These are phyloP conservation scores for Botrytis pseudocinerea DNA, from an alignment of 2,329 filamentous ascomycete genomes.

Conservation along the genomic window DNA sequence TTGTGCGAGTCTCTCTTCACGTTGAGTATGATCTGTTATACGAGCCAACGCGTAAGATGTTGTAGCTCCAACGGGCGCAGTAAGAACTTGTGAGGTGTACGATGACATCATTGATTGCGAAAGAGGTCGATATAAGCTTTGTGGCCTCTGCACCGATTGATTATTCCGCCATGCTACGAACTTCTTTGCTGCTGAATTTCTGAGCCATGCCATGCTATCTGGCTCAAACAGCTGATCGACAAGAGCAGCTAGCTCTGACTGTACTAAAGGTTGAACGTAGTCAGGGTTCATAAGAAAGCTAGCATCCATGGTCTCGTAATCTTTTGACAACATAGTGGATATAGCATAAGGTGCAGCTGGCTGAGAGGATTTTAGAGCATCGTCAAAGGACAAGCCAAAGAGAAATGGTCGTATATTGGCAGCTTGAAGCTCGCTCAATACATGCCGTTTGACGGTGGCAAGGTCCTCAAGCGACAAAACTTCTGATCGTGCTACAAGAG, in stretches of 20 bases:
- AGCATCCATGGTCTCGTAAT: constrained; percentile 85
- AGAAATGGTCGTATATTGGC: constrained; percentile 65
- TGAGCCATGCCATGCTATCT: constrained; percentile 76
- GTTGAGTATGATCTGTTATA: constrained; percentile 58
- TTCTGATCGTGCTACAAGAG: constrained; percentile 78
- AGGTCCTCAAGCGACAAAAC: constrained; percentile 60
- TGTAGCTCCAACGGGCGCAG: constrained; percentile 39
- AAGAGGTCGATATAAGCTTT: constrained; percentile 44
- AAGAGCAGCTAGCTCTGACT: constrained; percentile 71
- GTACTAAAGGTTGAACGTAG: constrained; percentile 77
- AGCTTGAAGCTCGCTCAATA: constrained; percentile 56
- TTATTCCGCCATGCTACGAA: constrained; percentile 67
- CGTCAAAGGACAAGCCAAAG: constrained; percentile 48
- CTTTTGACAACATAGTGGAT: constrained; percentile 70
- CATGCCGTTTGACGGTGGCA: constrained; percentile 57
- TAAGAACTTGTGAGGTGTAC: constrained; percentile 33
- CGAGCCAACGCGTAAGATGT: constrained; percentile 61
- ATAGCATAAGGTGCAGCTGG: constrained; percentile 65
- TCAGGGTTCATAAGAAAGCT: constrained; percentile 90
- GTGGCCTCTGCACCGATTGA: constrained; percentile 37
- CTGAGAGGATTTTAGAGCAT: constrained; percentile 27
- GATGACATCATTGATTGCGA: constrained; percentile 28
- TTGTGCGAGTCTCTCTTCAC: constrained; percentile 62
- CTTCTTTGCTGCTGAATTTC: constrained; percentile 81
- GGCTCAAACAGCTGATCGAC: constrained; percentile 75